phyloP scores from a whole-genome alignment of 2,329 filamentous ascomycete genomes.

The Neopestalotiopsis sp. region DNA sequence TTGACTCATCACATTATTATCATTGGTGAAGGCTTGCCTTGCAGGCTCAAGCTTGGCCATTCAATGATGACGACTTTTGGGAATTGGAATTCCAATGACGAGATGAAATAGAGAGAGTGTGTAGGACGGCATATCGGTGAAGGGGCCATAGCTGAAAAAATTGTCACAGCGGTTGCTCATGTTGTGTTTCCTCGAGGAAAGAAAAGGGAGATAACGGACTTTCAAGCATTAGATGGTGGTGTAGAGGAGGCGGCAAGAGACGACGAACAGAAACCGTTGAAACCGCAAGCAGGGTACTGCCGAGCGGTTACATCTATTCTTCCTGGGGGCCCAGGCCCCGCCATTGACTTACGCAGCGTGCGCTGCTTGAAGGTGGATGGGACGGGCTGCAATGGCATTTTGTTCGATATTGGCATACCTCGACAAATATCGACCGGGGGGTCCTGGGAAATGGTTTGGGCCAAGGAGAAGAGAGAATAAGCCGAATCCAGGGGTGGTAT shows the following conservation, averaged over 20 bases:
- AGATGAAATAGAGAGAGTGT: not conserved
- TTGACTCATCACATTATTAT: too few relatives aligned
- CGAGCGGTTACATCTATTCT: not conserved
- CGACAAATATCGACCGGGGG: not conserved
- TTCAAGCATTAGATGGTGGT: not conserved
- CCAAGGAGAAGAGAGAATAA: not conserved
- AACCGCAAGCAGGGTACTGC: not conserved
- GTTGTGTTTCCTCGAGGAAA: not conserved
- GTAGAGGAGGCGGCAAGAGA: not conserved
- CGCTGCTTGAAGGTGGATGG: not conserved
- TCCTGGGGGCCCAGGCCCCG: not conserved
- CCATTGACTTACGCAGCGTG: not conserved
- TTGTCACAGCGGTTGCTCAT: not conserved
- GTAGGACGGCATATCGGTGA: constrained; percentile 4
- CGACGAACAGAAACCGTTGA: constrained; percentile 4
- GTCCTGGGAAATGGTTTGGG: not conserved
- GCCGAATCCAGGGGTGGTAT: not conserved
- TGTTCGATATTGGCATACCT: constrained; percentile 1
- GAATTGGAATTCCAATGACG: not conserved
- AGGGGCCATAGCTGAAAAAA: not conserved
- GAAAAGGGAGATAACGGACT: not conserved
- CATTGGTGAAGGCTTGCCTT: not conserved
- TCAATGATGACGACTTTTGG: not conserved
- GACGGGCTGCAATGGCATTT: not conserved
- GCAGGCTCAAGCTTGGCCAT: not conserved